A percentile compares a stretch with the other conserved stretches of the same genome.
Conservation (phyloP, 345 rosid species). For the Orychophragmus violaceus region DNA sequence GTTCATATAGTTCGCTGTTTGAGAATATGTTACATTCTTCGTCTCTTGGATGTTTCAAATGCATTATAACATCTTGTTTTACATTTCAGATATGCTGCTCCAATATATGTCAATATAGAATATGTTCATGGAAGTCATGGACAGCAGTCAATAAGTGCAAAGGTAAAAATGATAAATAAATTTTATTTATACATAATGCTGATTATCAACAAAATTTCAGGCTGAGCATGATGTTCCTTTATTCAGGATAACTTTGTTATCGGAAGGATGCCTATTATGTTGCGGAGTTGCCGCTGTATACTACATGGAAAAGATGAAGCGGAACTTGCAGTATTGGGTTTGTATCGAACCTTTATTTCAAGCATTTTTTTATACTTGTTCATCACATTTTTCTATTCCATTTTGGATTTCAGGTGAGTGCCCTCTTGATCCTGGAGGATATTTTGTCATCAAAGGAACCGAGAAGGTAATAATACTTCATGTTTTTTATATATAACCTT, state of each 20-base stretch:
- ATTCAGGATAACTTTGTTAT: conserved; percentile 58
- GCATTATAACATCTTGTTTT: background rate
- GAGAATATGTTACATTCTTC: background rate
- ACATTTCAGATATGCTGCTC: conserved; percentile 75
- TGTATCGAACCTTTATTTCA: conserved; percentile 27
- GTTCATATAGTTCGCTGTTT: background rate
- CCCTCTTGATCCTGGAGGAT: conserved; percentile 96
- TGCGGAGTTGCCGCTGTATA: conserved; percentile 72
- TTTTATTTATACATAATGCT: background rate
- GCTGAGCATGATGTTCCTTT: conserved; percentile 13
- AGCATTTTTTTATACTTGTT: background rate
- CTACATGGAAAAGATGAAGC: conserved; percentile 78
- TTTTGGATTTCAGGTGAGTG: conserved; percentile 68
- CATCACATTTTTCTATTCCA: conserved; percentile 5
- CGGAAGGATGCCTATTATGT: conserved; percentile 92
- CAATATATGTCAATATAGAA: conserved; percentile 68
- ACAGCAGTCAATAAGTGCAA: conserved; percentile 28
- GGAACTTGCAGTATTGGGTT: conserved; percentile 87
- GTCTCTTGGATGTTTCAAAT: background rate
- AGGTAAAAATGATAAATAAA: conserved; percentile 40
- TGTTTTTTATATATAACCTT: background rate
- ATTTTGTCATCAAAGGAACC: conserved; percentile 81
- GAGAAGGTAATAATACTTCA: conserved; percentile 54
- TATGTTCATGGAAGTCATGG: conserved; percentile 51
- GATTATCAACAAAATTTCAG: background rate